A percentile compares a stretch with the other conserved stretches of the same genome.
Conservation (phyloP, 106 monocot genomes). For the Dendrobium chrysotoxum region DNA sequence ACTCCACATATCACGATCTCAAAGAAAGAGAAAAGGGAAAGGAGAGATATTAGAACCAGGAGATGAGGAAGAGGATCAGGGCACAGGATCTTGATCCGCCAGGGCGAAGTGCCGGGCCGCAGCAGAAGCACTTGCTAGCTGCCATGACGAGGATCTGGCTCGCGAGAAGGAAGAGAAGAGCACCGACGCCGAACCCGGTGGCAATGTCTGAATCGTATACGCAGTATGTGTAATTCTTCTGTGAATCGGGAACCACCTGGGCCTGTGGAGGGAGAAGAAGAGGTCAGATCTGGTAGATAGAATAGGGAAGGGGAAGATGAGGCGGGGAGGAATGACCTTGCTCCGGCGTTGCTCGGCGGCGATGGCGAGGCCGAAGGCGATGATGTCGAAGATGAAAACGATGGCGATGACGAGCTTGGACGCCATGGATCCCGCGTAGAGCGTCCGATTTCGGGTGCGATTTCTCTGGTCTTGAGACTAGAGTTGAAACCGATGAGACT, state of each 20-base stretch:
- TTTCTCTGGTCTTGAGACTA: background rate
- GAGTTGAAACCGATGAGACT: background rate
- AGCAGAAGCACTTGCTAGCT: conserved; percentile 54
- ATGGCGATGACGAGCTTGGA: conserved; percentile 28
- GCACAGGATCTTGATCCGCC: conserved; percentile 49
- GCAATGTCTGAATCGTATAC: conserved; percentile 57
- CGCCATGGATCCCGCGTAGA: conserved; percentile 31
- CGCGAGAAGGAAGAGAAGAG: conserved; percentile 36
- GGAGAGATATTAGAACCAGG: conserved; percentile 18
- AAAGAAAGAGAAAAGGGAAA: background rate
- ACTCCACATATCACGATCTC: background rate
- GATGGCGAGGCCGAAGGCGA: conserved; percentile 52
- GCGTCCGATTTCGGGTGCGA: background rate
- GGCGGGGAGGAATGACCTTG: conserved; percentile 11
- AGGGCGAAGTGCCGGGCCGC: conserved; percentile 34
- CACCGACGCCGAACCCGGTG: conserved; percentile 45
- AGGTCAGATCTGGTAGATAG: background rate
- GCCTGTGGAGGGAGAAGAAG: conserved; percentile 18
- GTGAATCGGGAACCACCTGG: conserved; percentile 18
- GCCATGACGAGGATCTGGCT: conserved; percentile 44
- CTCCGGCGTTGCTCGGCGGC: conserved; percentile 54
- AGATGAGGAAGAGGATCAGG: conserved; percentile 33
- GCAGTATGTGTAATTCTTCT: conserved; percentile 45
- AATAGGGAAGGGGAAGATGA: background rate
- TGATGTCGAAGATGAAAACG: conserved; percentile 35